Percentiles rank a stretch among this genome's conserved stretches.
These are phyloP conservation scores for Cutaneotrichosporon sp. DNA, from an alignment of 1,284 basidiomycete genomes.

Conservation along the genomic window DNA sequence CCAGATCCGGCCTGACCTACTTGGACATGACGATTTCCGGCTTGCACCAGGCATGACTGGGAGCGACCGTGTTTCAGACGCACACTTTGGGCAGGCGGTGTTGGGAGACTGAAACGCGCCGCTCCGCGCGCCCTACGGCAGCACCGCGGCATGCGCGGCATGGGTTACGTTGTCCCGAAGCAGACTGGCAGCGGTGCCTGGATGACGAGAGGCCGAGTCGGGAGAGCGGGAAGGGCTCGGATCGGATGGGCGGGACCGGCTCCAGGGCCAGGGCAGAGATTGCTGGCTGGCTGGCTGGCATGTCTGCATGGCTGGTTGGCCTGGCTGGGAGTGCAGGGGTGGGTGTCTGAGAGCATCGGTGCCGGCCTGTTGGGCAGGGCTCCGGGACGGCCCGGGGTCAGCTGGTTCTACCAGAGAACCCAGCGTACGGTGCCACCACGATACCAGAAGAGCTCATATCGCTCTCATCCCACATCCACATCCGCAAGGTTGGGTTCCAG, in stretches of 20 bases:
- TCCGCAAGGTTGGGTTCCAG: background rate
- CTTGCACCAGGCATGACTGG: too few species aligned
- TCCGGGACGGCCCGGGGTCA: background rate
- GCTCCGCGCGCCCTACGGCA: background rate
- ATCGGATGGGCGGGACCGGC: slow-evolving; percentile 5
- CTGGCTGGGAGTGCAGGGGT: background rate
- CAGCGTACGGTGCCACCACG: too few species aligned
- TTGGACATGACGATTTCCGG: background rate
- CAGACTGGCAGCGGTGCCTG: background rate
- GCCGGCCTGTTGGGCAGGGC: background rate
- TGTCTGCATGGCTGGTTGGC: background rate
- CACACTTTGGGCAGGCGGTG: background rate
- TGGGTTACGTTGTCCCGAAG: slow-evolving; percentile 6
- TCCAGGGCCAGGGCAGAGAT: background rate
- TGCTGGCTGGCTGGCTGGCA: background rate
- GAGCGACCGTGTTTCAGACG: background rate
- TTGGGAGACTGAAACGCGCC: background rate
- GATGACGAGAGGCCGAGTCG: slow-evolving; percentile 6
- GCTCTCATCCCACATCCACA: background rate
- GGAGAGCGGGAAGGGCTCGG: slow-evolving; percentile 8
- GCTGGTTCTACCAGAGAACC: background rate
- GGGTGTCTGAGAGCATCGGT: background rate
- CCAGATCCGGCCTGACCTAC: background rate
- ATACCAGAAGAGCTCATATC: background rate
- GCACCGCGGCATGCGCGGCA: background rate